Base-by-base conservation (phyloP, 164 flowering plant species). In the Stephania yunnanensis region DNA sequence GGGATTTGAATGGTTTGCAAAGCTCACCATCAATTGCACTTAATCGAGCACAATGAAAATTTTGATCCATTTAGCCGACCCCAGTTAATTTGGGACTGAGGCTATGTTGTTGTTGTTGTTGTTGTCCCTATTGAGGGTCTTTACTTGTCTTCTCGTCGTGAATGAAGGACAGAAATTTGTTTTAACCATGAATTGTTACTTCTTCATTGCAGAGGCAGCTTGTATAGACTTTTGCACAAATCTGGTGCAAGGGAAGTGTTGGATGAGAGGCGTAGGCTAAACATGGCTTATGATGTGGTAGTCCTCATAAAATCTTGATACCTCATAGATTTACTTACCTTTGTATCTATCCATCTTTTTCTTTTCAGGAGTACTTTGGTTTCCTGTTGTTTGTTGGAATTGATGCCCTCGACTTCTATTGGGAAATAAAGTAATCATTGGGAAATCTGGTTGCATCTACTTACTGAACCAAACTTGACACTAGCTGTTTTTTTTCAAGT, bases 241-340 rank as follows among this genome's bases (percentile, higher is more conserved):
- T 87, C 97, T 76, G 95, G 95, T 75, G 90, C 91, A 6, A 87
- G 87, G 84, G 99, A 96, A 78, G 46, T 72, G 22, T 81, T 96
- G 85, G 98, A 94, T 87, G 97, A 92, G 82, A 89, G 89, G 81
- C 95, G 99, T 19, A 89, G 99, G 48, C 76, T 91, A 75, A 89
- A 73, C 81, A 96, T 96, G 99, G 99, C 99, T 66, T 90, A 75
- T 83, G 99, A 96, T 83, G 99, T 96, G 91, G 99, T 96, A 86
- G 77, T 87, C 63, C 29, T 69, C 71, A 17, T 71, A n/a, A 11
- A 19, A 30, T 15, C 29, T 13, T 50, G 4, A 50, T 15, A 50
- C 13, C 13, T 12, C 53, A 48, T 48, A 48, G 6, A 48, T 12
- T 48, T 48, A 12, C 13, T 12, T 48, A 48, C 13, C 10, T 3